Evolutionary conservation across 192 early-diverging fungal genomes (phyloP).

Genomic region (Podila minutissima): DNA sequence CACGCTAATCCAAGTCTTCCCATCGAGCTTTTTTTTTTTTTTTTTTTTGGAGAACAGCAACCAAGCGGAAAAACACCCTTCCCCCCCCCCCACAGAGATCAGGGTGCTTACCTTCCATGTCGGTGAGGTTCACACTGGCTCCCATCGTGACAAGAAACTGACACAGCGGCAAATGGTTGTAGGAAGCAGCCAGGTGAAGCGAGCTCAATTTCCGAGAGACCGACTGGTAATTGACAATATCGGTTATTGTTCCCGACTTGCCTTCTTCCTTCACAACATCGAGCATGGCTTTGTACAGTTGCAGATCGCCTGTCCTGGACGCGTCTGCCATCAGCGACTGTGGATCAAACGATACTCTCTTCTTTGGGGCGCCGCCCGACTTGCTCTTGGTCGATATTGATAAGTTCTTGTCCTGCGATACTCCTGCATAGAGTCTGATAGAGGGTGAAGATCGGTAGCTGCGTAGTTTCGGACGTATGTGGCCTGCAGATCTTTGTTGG

Average conservation of each 20-base stretch:
- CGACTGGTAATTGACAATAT: conserved; percentile 44
- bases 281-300: conserved; percentile 33
- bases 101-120: conserved; percentile 57
- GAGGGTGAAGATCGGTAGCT: conserved; percentile 52
- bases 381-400: conserved; percentile 10
- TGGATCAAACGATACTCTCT: conserved; percentile 41
- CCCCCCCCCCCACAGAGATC: not conserved
- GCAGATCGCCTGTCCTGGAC: conserved; percentile 36
- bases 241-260: conserved; percentile 12
- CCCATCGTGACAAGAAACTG: conserved; percentile 27
- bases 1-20: no score
- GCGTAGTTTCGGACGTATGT: conserved; percentile 27
- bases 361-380: not conserved
- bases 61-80: not conserved
- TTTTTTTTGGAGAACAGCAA: not conserved
- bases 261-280: conserved; percentile 8
- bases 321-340: conserved; percentile 46
- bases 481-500: conserved; percentile 3
- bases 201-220: conserved; percentile 41
- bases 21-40: not conserved
- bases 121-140: conserved; percentile 61
- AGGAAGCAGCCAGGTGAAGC: conserved; percentile 38
- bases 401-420: not conserved
- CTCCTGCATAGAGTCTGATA: conserved; percentile 16
- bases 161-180: conserved; percentile 45